Base-by-base conservation (phyloP, 1,284 basidiomycete genomes). In the Apiotrichum veenhuisii region DNA sequence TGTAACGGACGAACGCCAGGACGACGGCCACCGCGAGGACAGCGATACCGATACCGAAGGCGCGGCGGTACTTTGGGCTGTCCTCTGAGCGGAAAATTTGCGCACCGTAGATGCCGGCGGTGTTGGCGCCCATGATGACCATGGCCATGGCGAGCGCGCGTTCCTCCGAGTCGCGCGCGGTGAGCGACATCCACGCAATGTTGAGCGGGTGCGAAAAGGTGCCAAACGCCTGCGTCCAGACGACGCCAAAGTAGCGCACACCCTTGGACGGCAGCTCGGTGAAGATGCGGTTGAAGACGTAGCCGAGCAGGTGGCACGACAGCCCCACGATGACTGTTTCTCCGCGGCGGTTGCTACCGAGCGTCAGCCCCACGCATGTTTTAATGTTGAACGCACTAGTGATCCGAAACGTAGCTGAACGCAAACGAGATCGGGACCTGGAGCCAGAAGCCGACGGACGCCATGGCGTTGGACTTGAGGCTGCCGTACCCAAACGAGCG, bases 41-140 rank as follows among this genome's bases (percentile, higher is more conserved):
- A 17, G 38, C 63, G 33, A 70, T 65, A 43, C 58, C 58, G 47
- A 69, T 65, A 5, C 43, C 45, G 48, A 73, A 66, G 1, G 65
- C 68, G 15, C 67, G 62, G 42, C 64, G 62, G 52, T 73, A 73
- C 26, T 44, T 38, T 2, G 70, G 70, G 30, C 54, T 55, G 57
- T 72, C 70, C 55, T 69, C 67, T 11, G 51, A 46, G 50, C 70
- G 65, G 61, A 69, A 67, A 50, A 72, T 62, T 49, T 72, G 70
- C 0, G 64, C 63, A 3, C 68, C 70, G 52, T 67, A 64, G 30
- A 69, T 69, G n/a, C 67, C 70, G 0, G 68, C 68, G 2, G 54
- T 54, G 54, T 72, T 72, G 42, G 68, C 70, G 2, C 64, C 59
- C 63, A 65, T 67, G 52, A 68, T 64, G 23, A 62, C 62, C 62